Conservation (phyloP, 805 yeast genomes). For the Clavispora phyllophila region DNA sequence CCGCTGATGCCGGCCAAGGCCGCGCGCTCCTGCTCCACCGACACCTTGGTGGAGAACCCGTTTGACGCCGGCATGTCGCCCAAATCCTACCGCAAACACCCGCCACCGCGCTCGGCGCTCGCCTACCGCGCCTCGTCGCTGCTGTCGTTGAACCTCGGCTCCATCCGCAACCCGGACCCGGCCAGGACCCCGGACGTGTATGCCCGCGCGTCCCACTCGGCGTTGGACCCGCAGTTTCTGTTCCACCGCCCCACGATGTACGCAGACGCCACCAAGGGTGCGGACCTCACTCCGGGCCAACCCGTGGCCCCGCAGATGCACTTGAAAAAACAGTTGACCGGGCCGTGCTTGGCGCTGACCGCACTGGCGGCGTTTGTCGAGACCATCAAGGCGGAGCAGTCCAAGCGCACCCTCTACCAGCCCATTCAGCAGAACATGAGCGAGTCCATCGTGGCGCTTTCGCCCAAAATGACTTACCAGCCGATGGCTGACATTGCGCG, state of each 20-base stretch:
- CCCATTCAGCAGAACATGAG: slow-evolving; percentile 18
- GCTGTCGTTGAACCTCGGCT: background rate
- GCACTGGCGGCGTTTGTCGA: slow-evolving; percentile 13
- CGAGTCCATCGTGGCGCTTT: slow-evolving; percentile 19
- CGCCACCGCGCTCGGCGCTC: slow-evolving; percentile 4
- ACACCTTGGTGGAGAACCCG: slow-evolving; percentile 27
- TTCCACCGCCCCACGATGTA: slow-evolving; percentile 1
- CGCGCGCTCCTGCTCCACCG: slow-evolving; percentile 22
- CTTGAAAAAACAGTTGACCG: slow-evolving; percentile 8
- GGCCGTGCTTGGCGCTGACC: slow-evolving; percentile 8
- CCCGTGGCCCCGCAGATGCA: background rate
- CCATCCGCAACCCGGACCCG: slow-evolving; percentile 2
- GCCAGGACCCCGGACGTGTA: slow-evolving; percentile 7
- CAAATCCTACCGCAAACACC: slow-evolving; percentile 12
- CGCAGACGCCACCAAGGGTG: background rate
- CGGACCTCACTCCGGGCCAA: slow-evolving; percentile 4
- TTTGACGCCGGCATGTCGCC: background rate
- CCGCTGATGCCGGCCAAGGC: slow-evolving; percentile 6
- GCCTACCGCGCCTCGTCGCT: slow-evolving; percentile 7
- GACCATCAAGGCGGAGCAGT: slow-evolving; percentile 19
- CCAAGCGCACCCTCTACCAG: slow-evolving; percentile 17
- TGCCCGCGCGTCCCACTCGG: slow-evolving; percentile 3
- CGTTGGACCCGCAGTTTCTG: slow-evolving; percentile 18
- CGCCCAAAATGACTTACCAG: slow-evolving; percentile 17
- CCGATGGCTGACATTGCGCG: slow-evolving; percentile 13